These are phyloP conservation scores for Benincasa hispida DNA, from an alignment of 306 rosid species.

Conservation along the genomic window DNA sequence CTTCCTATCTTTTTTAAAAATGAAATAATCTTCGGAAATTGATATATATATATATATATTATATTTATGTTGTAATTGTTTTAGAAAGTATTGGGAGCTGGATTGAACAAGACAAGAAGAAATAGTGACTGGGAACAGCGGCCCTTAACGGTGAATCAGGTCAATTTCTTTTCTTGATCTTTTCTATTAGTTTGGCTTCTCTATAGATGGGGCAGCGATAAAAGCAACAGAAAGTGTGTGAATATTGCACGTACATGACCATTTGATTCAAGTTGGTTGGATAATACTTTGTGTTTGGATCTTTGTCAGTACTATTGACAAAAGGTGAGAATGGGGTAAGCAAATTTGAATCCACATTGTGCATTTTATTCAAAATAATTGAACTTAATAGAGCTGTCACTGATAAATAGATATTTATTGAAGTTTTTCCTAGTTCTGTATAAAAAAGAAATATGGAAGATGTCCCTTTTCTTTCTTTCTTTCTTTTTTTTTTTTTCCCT, in stretches of 20 bases:
- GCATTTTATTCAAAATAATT: background rate
- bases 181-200: background rate
- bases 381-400: background rate
- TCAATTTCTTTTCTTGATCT: conserved; percentile 11
- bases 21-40: too few relatives aligned
- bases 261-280: background rate
- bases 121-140: conserved; percentile 95
- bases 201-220: background rate
- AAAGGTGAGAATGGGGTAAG: background rate
- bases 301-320: background rate
- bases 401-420: background rate
- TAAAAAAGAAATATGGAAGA: background rate
- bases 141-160: conserved; percentile 76
- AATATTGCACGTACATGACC: background rate
- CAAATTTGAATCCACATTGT: background rate
- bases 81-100: conserved; percentile 81
- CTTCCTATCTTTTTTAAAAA: background rate
- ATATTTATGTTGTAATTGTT: background rate
- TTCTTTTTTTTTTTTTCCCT: background rate
- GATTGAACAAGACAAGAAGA: conserved; percentile 83
- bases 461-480: background rate
- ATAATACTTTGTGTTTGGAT: background rate
- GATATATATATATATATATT: too few relatives aligned
- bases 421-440: background rate
- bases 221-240: background rate